Percentiles rank a stretch among this genome's conserved stretches.
These are phyloP conservation scores for Ocimum tenuiflorum DNA, from an alignment of 257 asterid species.

Conservation along the genomic window DNA sequence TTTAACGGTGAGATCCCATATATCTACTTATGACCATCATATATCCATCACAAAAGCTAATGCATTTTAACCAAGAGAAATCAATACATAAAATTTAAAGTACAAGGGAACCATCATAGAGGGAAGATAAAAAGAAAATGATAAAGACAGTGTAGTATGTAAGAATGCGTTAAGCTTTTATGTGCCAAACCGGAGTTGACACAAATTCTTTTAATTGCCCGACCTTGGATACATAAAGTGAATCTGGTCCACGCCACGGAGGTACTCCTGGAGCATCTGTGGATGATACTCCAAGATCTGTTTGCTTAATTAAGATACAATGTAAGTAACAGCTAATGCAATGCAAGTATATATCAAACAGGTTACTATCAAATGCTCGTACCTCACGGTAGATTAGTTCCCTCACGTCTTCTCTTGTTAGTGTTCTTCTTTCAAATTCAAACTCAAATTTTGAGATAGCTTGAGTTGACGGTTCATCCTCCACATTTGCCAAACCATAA, in stretches of 20 bases:
- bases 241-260: constrained; percentile 77
- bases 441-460: constrained; percentile 85
- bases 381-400: constrained; percentile 93
- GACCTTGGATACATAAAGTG: constrained; percentile 99
- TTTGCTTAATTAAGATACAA: constrained; percentile 34
- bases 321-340: constrained; percentile 33
- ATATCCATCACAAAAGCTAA: neutral
- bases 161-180: neutral
- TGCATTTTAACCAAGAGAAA: neutral
- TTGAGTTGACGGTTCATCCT: constrained; percentile 79
- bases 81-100: neutral
- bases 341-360: constrained; percentile 16
- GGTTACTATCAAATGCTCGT: constrained; percentile 18
- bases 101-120: too few species aligned
- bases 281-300: constrained; percentile 99
- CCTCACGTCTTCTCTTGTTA: constrained; percentile 68
- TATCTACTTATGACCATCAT: too few species aligned
- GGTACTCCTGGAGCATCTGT: constrained; percentile 96
- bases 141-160: too few species aligned
- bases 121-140: too few species aligned
- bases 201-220: constrained; percentile 28
- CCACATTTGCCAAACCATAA: constrained; percentile 65
- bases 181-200: constrained; percentile 16
- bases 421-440: constrained; percentile 78
- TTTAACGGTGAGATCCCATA: neutral